Percentiles rank a stretch among this genome's conserved stretches.
Conservation (phyloP, 2,329 filamentous ascomycete species). For the Tympanopsis confertula region DNA sequence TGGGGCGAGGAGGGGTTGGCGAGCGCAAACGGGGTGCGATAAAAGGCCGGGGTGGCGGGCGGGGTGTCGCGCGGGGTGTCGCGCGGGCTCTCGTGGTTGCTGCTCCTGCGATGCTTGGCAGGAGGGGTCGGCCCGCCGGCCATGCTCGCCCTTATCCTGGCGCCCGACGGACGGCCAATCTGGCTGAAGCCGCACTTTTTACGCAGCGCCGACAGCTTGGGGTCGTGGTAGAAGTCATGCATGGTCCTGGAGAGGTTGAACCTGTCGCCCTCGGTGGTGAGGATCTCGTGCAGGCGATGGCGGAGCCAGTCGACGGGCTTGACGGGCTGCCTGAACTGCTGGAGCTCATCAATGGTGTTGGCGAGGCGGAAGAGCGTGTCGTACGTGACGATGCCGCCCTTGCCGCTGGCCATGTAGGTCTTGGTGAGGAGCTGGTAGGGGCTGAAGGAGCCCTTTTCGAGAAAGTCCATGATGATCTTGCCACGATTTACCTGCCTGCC, state of each 20-base stretch:
- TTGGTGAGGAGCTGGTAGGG: constrained; percentile 45
- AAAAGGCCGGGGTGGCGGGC: not conserved
- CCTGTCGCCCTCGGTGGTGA: constrained; percentile 24
- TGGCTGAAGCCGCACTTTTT: constrained; percentile 42
- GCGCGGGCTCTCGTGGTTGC: not conserved
- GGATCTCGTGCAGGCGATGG: constrained; percentile 40
- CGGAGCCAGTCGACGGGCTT: constrained; percentile 43
- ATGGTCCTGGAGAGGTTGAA: constrained; percentile 39
- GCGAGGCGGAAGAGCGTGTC: constrained; percentile 44
- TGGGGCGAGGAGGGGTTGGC: not conserved
- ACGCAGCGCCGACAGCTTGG: constrained; percentile 34
- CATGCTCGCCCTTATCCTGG: constrained; percentile 11
- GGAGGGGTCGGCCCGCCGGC: not conserved
- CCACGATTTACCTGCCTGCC: constrained; percentile 45
- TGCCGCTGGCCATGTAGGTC: constrained; percentile 29
- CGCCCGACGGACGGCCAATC: constrained; percentile 39
- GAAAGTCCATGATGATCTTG: constrained; percentile 36
- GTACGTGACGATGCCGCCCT: constrained; percentile 27
- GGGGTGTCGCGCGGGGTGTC: not conserved
- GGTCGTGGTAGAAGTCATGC: constrained; percentile 43
- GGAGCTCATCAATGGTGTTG: constrained; percentile 39
- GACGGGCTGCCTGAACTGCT: constrained; percentile 38
- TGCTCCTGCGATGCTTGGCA: not conserved
- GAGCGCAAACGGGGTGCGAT: not conserved
- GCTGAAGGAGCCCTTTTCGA: constrained; percentile 36